phyloP scores from a whole-genome alignment of 345 rosid species.

The Firmiana major region DNA sequence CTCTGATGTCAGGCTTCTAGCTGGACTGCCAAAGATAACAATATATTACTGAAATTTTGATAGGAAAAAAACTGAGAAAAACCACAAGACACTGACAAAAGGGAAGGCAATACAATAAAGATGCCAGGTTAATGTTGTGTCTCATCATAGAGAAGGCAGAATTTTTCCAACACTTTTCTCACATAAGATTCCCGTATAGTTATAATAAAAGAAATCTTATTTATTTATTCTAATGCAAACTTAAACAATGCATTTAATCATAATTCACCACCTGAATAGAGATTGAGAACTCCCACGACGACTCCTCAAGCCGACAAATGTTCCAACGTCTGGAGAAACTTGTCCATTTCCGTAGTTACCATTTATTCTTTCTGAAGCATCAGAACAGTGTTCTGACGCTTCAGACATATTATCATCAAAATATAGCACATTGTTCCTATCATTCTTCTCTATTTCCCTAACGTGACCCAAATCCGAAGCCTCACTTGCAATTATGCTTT shows the following conservation, averaged over 20 bases:
- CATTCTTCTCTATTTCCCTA: slow-evolving; percentile 59
- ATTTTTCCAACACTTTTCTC: neutral
- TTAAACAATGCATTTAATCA: slow-evolving; percentile 6
- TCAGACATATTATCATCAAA: slow-evolving; percentile 66
- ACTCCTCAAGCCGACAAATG: slow-evolving; percentile 35
- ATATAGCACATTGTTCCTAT: slow-evolving; percentile 38
- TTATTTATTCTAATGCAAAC: neutral
- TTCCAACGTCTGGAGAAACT: slow-evolving; percentile 63
- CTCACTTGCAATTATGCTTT: slow-evolving; percentile 57
- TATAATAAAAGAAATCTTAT: neutral
- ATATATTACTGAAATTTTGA: slow-evolving; percentile 33
- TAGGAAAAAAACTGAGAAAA: neutral
- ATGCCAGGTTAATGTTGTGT: neutral
- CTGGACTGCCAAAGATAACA: slow-evolving; percentile 88
- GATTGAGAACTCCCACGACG: slow-evolving; percentile 65
- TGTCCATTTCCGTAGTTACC: slow-evolving; percentile 51
- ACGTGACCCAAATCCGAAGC: slow-evolving; percentile 60
- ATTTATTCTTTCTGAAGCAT: slow-evolving; percentile 44
- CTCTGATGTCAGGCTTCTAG: slow-evolving; percentile 64
- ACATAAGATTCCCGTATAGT: neutral
- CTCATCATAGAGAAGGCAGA: neutral
- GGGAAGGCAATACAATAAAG: slow-evolving; percentile 5
- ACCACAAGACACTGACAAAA: neutral
- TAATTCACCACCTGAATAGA: slow-evolving; percentile 59
- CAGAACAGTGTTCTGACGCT: slow-evolving; percentile 57